phyloP scores from a whole-genome alignment of 176 grass and related monocot genomes.

The Avena eriantha region DNA sequence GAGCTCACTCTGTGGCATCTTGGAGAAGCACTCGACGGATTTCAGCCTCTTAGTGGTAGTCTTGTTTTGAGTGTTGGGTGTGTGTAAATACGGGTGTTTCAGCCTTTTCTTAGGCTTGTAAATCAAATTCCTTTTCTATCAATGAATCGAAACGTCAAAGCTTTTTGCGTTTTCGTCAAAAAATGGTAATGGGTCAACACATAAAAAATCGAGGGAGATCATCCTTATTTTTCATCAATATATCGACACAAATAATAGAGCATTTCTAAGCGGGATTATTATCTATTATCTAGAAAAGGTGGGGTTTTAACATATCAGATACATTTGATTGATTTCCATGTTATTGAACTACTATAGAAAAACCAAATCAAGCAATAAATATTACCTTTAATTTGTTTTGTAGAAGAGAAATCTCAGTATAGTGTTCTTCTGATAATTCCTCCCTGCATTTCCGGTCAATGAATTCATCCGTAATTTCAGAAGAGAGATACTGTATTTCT shows the following conservation, averaged over 20 bases:
- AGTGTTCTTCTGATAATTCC: conserved; percentile 77
- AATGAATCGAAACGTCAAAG: too few species aligned
- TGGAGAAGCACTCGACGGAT: too few species aligned
- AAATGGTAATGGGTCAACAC: background rate
- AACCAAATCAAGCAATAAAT: conserved; percentile 36
- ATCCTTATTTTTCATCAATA: conserved; percentile 27
- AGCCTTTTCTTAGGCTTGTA: too few species aligned
- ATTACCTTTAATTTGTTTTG: conserved; percentile 81
- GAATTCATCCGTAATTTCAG: conserved; percentile 89
- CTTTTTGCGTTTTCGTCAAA: too few species aligned
- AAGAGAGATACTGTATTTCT: conserved; percentile 81
- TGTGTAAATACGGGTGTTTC: too few species aligned
- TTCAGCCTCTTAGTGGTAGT: too few species aligned
- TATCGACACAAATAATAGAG: background rate
- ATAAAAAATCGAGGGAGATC: conserved; percentile 2
- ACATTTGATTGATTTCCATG: conserved; percentile 9
- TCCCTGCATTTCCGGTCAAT: conserved; percentile 87
- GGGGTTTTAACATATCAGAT: background rate
- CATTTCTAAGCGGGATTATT: background rate
- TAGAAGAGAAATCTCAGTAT: conserved; percentile 84
- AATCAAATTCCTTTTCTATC: too few species aligned
- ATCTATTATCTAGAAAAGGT: background rate
- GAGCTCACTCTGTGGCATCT: too few species aligned
- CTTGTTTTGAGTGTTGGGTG: too few species aligned
- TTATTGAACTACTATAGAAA: conserved; percentile 28